Percentiles rank a stretch among this genome's conserved stretches.
These are phyloP conservation scores for Penicillium sp. DNA, from an alignment of 2,329 filamentous ascomycete genomes.

Conservation along the genomic window DNA sequence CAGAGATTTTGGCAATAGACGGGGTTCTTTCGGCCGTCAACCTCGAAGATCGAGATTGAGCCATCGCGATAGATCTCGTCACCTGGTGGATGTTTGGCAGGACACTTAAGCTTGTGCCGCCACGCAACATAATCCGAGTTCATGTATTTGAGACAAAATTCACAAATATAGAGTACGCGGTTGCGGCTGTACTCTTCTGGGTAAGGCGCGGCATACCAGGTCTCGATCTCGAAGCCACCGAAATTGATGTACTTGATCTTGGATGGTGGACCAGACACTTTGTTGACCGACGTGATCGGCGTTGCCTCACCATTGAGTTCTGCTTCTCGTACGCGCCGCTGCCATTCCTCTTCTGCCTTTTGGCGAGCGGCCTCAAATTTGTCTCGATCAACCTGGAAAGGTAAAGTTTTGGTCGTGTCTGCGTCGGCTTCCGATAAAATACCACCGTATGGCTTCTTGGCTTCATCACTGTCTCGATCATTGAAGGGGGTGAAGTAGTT, in stretches of 20 bases:
- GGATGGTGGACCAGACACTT: slow-evolving; percentile 82
- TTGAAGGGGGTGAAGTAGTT: slow-evolving; percentile 87
- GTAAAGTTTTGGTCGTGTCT: slow-evolving; percentile 87
- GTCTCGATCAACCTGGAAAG: slow-evolving; percentile 76
- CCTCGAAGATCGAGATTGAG: slow-evolving; percentile 93
- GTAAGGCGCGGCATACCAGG: slow-evolving; percentile 98
- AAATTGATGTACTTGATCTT: slow-evolving; percentile 99
- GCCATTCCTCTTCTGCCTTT: slow-evolving; percentile 91
- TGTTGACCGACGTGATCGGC: slow-evolving; percentile 73
- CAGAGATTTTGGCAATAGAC: slow-evolving; percentile 98
- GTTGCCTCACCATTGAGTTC: slow-evolving; percentile 68
- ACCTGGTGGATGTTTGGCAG: slow-evolving; percentile 92
- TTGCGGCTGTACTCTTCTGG: slow-evolving; percentile 98
- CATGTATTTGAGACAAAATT: slow-evolving; percentile 99
- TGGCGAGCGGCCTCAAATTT: slow-evolving; percentile 89
- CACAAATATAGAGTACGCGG: slow-evolving; percentile 96
- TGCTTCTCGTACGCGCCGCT: slow-evolving; percentile 64
- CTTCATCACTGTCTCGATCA: slow-evolving; percentile 85
- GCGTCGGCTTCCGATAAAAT: slow-evolving; percentile 88
- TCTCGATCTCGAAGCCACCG: slow-evolving; percentile 96
- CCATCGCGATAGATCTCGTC: slow-evolving; percentile 98
- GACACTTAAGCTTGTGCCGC: slow-evolving; percentile 96
- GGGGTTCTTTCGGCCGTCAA: slow-evolving; percentile 89
- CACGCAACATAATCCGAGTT: slow-evolving; percentile 98
- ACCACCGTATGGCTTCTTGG: slow-evolving; percentile 93